Evolutionary conservation across 2,329 filamentous ascomycete genomes (phyloP).

Genomic region (Verticillium longisporum): DNA sequence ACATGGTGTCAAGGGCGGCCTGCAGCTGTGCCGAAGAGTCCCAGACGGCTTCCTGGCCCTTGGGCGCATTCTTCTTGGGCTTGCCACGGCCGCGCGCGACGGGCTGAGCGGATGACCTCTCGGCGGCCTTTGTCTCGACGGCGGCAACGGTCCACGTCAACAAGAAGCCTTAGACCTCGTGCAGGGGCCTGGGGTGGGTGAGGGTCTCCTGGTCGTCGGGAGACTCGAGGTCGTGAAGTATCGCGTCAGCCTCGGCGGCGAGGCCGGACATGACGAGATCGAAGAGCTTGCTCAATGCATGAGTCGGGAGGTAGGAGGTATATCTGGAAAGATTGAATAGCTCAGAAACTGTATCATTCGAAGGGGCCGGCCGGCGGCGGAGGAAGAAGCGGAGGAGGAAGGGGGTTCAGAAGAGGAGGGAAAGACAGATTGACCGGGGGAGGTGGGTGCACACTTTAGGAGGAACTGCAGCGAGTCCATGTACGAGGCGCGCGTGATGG

Average conservation of each 20-base stretch:
- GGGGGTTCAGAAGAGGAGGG: slow-evolving; percentile 35
- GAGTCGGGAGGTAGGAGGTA: slow-evolving; percentile 69
- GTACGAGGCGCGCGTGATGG: slow-evolving; percentile 67
- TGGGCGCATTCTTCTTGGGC: slow-evolving; percentile 66
- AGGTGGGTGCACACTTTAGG: slow-evolving; percentile 78
- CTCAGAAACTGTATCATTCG: slow-evolving; percentile 44
- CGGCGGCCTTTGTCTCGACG: slow-evolving; percentile 89
- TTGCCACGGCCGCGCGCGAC: slow-evolving; percentile 68
- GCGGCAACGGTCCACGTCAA: slow-evolving; percentile 92
- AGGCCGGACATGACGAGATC: slow-evolving; percentile 83
- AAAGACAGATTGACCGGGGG: slow-evolving; percentile 13
- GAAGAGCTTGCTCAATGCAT: slow-evolving; percentile 85
- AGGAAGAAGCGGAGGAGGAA: slow-evolving; percentile 9
- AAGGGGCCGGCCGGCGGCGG: slow-evolving; percentile 18
- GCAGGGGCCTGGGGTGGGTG: slow-evolving; percentile 78
- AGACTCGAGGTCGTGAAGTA: slow-evolving; percentile 79
- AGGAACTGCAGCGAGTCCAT: slow-evolving; percentile 95
- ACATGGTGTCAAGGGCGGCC: slow-evolving; percentile 85
- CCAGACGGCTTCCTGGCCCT: slow-evolving; percentile 69
- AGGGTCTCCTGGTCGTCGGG: slow-evolving; percentile 82
- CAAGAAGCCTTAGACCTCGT: slow-evolving; percentile 92
- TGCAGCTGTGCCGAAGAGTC: slow-evolving; percentile 86
- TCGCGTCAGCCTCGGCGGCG: slow-evolving; percentile 76
- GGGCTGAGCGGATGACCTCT: slow-evolving; percentile 71
- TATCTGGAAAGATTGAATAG: slow-evolving; percentile 65